A percentile compares a stretch with the other conserved stretches of the same genome.
Conservation (phyloP, 148 eudicot genomes). For the Camellia granthamiana region DNA sequence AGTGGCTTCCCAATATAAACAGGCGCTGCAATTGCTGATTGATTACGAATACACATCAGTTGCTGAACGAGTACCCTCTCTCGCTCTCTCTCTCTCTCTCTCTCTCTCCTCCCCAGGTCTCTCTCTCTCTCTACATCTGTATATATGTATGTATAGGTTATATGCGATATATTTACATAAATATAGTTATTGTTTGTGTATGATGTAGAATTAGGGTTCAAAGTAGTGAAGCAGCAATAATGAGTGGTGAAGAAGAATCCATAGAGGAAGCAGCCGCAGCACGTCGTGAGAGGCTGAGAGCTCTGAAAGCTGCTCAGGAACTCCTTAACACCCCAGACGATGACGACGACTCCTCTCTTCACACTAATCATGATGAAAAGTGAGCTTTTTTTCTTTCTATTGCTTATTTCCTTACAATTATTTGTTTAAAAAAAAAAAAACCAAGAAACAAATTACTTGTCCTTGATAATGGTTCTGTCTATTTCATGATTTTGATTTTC, state of each 20-base stretch:
- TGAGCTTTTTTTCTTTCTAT: slow-evolving; percentile 21
- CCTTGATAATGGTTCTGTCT: neutral
- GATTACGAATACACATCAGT: too few species aligned
- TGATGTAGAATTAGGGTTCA: neutral
- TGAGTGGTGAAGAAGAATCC: slow-evolving; percentile 53
- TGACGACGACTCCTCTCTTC: slow-evolving; percentile 46
- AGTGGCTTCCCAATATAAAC: too few species aligned
- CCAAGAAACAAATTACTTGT: neutral
- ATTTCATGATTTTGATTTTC: neutral
- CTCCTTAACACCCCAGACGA: slow-evolving; percentile 70
- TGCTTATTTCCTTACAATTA: neutral
- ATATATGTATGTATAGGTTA: too few species aligned
- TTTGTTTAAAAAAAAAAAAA: neutral
- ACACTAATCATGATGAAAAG: slow-evolving; percentile 42
- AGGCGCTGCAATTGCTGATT: too few species aligned
- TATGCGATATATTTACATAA: neutral
- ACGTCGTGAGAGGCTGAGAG: slow-evolving; percentile 77
- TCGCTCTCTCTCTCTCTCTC: too few species aligned
- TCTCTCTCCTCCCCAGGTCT: too few species aligned
- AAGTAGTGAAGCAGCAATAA: slow-evolving; percentile 21
- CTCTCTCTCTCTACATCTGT: too few species aligned
- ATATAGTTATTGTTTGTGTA: neutral
- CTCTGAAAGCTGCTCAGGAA: slow-evolving; percentile 77
- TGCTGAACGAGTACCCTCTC: too few species aligned
- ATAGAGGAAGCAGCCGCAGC: slow-evolving; percentile 71